Base-by-base conservation (phyloP, 192 early-diverging fungal genomes). In the Borealophlyctis nickersoniae region DNA sequence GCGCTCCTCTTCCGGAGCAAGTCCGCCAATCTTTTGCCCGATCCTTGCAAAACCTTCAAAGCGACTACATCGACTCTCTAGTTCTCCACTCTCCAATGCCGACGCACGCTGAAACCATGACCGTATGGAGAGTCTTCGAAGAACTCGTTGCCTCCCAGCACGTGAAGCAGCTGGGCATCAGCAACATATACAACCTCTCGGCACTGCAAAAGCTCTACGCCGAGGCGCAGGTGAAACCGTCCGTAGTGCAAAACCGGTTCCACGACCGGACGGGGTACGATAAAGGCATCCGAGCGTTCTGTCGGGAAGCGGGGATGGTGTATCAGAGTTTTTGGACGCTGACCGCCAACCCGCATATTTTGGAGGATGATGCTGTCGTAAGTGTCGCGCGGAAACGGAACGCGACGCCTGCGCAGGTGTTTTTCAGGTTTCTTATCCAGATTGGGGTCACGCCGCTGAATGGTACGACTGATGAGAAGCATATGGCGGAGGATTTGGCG, bases 271-370 rank as follows among this genome's bases (percentile, higher is more conserved):
- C 69, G 1, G 60, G 3, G 24, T 72, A 62, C 60, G 69, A 70
- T 36, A 7, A 5, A 9, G 67, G 71, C 0, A 45, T 70, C n/a
- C 35, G 69, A 0, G 23, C 19, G 0, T 70, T 64, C 39, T 70
- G 65, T 55, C 0, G 49, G 16, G 64, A 61, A 24, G n/a, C 23
- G 1, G 36, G 36, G 19, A 70, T 70, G n/a, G 22, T 4, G 5
- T 70, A 70, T 51, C 69, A 70, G 51, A 49, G 34, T 16, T 70
- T 70, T 51, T 70, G 69, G 69, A 70, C 65, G 16, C 32, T 70
- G 33, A 70, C 65, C 7, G 69, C 33, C 32, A 70, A 70, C 45
- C 69, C 69, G 2, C 13, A 71, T 9, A 39, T 72, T 13, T 11
- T 70, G n/a, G 24, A n/a, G 7, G 24, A 19, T 11, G 5, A 4